Base-by-base conservation (phyloP, 768 basidiomycete genomes). In the Rubroboletus pulcherrimus region DNA sequence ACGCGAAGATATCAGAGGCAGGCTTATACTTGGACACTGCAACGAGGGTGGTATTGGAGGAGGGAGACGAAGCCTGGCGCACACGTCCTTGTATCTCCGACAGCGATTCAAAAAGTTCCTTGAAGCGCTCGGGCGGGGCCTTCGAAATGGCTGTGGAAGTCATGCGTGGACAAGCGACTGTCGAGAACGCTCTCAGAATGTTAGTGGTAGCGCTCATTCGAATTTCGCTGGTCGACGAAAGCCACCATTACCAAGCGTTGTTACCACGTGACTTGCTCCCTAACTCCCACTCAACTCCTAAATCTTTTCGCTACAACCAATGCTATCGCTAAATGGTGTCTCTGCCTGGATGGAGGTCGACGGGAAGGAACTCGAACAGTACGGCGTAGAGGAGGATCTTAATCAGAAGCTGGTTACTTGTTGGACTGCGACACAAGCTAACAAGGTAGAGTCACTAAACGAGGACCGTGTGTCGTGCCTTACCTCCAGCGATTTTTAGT, bases 21-120 rank as follows among this genome's bases (percentile, higher is more conserved):
- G 96, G 91, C 69, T 98, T 98, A 66, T 87, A 82, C 73, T 98
- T 98, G 11, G 93, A 96, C 6, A 98, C 94, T 4, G 95, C 92
- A 17, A 98, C 87, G 12, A 98, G 73, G 4, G 77, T 77, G n/a
- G 62, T 50, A 12, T 53, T 49, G 37, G 67, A 62, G 44, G 70
- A 58, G 33, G 65, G 51, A 37, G 73, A 63, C 2, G 66, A 61
- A 31, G 74, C 74, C 47, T 56, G 58, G 34, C 72, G 63, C 35
- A 90, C 78, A 37, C 82, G 78, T 10, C 68, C 66, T 39, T 74
- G 72, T 63, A 89, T 77, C 58, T 82, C 82, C 3, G 71, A 58
- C 3, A 92, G 75, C 17, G 79, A 77, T 54, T 81, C 75, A 5
- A 68, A 66, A 39, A 91, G 71, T 60, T 88, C 86, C 37, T 73